Conservation (phyloP, 805 yeast species). For the Pichia manshurica region DNA sequence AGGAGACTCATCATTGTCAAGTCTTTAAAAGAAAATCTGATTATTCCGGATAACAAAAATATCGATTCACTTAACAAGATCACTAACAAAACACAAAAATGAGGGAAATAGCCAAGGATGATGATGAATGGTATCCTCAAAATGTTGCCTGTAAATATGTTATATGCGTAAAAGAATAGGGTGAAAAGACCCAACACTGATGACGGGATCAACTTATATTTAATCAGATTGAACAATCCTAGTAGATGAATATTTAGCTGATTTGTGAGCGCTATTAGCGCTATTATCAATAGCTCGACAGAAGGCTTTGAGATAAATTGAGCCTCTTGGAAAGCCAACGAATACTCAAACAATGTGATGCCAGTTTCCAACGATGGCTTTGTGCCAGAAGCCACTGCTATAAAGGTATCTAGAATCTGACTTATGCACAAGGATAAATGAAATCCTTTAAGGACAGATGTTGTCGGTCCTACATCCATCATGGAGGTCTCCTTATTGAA, state of each 20-base stretch:
- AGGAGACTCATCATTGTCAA: conserved; percentile 26
- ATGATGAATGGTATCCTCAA: conserved; percentile 50
- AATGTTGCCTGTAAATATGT: conserved; percentile 37
- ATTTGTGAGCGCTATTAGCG: conserved; percentile 51
- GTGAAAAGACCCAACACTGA: conserved; percentile 51
- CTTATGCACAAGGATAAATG: conserved; percentile 54
- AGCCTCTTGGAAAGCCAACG: conserved; percentile 70
- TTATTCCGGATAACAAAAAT: conserved; percentile 52
- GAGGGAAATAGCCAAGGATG: conserved; percentile 60
- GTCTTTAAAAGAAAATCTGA: conserved; percentile 42
- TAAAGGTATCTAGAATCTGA: conserved; percentile 61
- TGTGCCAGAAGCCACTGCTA: conserved; percentile 50
- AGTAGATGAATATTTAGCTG: conserved; percentile 61
- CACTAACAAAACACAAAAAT: conserved; percentile 47
- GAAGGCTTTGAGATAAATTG: conserved; percentile 47
- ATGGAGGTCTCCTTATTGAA: conserved; percentile 2
- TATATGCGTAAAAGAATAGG: conserved; percentile 40
- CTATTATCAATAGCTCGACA: conserved; percentile 44
- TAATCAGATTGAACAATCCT: conserved; percentile 47
- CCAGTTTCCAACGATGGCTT: conserved; percentile 60
- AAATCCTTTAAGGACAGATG: conserved; percentile 50
- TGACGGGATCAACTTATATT: conserved; percentile 59
- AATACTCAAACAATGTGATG: conserved; percentile 67
- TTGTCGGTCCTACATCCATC: conserved; percentile 36
- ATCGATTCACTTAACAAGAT: conserved; percentile 47